Evolutionary conservation across 352 stramenopile species (phyloP), one percentile per base, ranked within the genome.

Genomic region (Pythium aristosporum): DNA sequence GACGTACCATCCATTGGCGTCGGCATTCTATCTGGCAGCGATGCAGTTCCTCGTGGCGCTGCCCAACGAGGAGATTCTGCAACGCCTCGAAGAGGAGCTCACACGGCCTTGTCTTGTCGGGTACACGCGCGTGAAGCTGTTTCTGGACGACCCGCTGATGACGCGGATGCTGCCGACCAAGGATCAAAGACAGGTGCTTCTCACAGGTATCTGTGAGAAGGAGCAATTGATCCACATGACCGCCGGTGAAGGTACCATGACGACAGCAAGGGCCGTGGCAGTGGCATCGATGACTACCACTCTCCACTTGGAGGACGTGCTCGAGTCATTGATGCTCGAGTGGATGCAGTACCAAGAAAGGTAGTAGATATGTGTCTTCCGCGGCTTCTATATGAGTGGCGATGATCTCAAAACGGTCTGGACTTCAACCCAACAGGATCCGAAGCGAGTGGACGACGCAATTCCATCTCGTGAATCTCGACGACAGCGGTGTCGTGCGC

Each of bases 291-390:
- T 46, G 39, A 46, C 18, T 1, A 46, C 39, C 15, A 71, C 80
- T 30, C 55, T 91, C 42, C 77, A 77, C 25, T 49, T 95, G 1
- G 81, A 94, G 18, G 81, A 91, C 6, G 68, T 92, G 20, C 63
- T 95, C 20, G 80, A 91, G 34, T 72, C 72, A 49, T 51, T 92
- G 12, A 92, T 92, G 82, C 75, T 75, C 20, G 68, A 80, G 25
- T 95, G 85, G 87, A 72, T 88, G 47, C 79, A 87, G 36, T 74
- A 80, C 52, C 82, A 91, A 51, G 64, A 76, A 44, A 75, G 65
- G 80, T 89, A 74, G 11, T 6, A 7, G 8, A 7, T 30, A 5
- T 30, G 25, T 30, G 25, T 30, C 25, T 30, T 30, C 5, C 5
- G 25, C 25, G 25, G 25, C 25, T 30, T 30, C 25, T 5, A 30